Conservation (phyloP, 192 early-diverging fungal genomes). For the Chytriomyces confervae region DNA sequence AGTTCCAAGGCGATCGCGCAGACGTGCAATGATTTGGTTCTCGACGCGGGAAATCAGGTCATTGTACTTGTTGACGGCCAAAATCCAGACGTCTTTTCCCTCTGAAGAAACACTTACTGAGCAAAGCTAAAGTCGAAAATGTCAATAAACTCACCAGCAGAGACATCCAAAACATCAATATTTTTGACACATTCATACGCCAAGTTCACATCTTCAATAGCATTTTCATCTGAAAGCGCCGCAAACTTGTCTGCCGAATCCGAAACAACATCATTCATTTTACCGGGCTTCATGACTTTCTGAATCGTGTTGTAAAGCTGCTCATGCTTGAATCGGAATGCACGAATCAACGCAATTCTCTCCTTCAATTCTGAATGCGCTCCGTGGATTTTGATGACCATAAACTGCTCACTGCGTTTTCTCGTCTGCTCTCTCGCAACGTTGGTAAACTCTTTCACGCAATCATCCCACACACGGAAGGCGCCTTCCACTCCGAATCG, state of each 20-base stretch:
- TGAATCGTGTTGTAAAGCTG: slow-evolving; percentile 96
- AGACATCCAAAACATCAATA: slow-evolving; percentile 95
- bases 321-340: slow-evolving; percentile 96
- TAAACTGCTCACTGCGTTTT: slow-evolving; percentile 91
- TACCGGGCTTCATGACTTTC: slow-evolving; percentile 82
- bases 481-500: slow-evolving; percentile 77
- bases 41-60: slow-evolving; percentile 94
- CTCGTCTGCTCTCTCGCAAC: slow-evolving; percentile 92
- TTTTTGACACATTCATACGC: slow-evolving; percentile 93
- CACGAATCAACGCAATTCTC: slow-evolving; percentile 84
- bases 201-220: slow-evolving; percentile 84
- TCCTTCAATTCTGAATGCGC: slow-evolving; percentile 95
- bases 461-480: slow-evolving; percentile 88
- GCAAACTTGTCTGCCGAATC: slow-evolving; percentile 39
- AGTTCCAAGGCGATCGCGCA: slow-evolving; percentile 92
- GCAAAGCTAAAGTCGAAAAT: slow-evolving; percentile 25
- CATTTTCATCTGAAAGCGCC: slow-evolving; percentile 69
- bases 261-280: slow-evolving; percentile 21
- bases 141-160: slow-evolving; percentile 56
- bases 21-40: slow-evolving; percentile 93
- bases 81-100: slow-evolving; percentile 92
- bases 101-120: slow-evolving; percentile 55
- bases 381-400: slow-evolving; percentile 91
- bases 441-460: slow-evolving; percentile 93
- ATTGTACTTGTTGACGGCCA: slow-evolving; percentile 90